Base-by-base conservation (phyloP, 768 basidiomycete genomes). In the Austroboletus eburneus region DNA sequence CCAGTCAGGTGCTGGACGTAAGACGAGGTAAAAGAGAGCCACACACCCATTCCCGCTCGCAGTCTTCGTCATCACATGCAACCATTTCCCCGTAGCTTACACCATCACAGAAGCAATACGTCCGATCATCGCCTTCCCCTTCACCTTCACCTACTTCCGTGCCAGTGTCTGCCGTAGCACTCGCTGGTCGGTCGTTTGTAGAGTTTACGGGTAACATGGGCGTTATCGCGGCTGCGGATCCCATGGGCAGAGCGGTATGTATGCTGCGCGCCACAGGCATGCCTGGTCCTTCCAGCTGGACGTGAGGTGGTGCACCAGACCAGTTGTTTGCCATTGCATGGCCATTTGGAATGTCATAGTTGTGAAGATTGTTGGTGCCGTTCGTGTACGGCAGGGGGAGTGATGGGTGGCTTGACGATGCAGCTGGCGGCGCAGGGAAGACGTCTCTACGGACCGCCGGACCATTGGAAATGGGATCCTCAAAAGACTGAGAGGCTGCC, bases 51-150 rank as follows among this genome's bases (percentile, higher is more conserved):
- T 94, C 91, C 48, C 75, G 73, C 56, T 84, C 81, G 69, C 92
- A 95, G 37, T 75, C 73, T 16, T 72, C 70, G 57, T 84, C 88
- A 64, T 96, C 92, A 64, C 92, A 96, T 20, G 84, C 92, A 57
- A 96, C 89, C 92, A 96, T 95, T 70, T 93, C 87, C 30, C 93
- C 93, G 57, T 85, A 93, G 59, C 89, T 91, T 49, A 82, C 76
- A 16, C 85, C 73, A 54, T 88, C 75, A 65, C 93, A 97, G 72
- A 83, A 76, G 68, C 93, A 97, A 61, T 97, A 95, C 13, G 77
- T 75, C 57, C 74, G 79, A 58, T 80, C 76, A 38, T 77, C 77
- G 16, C 69, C 74, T 39, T 75, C 77, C 5, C 76, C 87, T 34
- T 83, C 87, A 0, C 68, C 71, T 5, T 62, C 64, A 1, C 59